Evolutionary conservation across 495 filamentous ascomycete genomes (phyloP), one percentile per base, ranked within the genome.

Genomic region (Friedmanniomyces endolithicus): DNA sequence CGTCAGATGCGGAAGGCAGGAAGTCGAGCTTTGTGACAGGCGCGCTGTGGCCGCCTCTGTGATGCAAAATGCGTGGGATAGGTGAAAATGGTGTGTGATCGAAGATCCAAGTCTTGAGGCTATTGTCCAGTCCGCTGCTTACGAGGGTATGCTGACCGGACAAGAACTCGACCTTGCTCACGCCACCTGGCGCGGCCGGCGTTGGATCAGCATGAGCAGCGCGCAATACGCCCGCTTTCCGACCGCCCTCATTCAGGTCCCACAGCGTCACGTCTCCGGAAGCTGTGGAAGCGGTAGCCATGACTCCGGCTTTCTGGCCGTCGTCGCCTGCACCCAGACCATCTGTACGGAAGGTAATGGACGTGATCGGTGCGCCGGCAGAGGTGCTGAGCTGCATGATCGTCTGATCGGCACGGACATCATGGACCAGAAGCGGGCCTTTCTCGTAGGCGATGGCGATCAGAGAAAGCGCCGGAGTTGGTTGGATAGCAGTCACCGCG

Each of bases 31-130:
- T 77, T 25, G 80, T 90, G 48, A 96, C 80, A 0, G 88, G 81
- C 9, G 82, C 89, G 9, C 89, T 86, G 65, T 99, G 92, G 6
- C 92, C 94, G 55, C 82, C 84, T 43, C 92, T 79, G 41, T 75
- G 76, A 64, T 96, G 94, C 39, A 97, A 74, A 20, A 86, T 83
- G 31, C 88, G 78, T 9, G 92, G 92, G 31, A 88, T 76, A 0
- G 88, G 81, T 1, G 86, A 88, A 66, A 89, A 90, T 2, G 87
- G 87, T 1, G 81, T 81, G 55, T 90, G 82, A 63, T 95, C 88
- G 59, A 96, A 94, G 56, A 95, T 90, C 90, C 90, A 96, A 3
- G 85, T 88, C 66, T 87, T 94, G 39, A 99, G 71, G 31, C 88
- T 85, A 67, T 99, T 99, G 67, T 99, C 92, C 33, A 85, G 75